Percentiles rank a stretch among this genome's conserved stretches.
Conservation (phyloP, 352 stramenopile genomes). For the Phytophthora vignae region DNA sequence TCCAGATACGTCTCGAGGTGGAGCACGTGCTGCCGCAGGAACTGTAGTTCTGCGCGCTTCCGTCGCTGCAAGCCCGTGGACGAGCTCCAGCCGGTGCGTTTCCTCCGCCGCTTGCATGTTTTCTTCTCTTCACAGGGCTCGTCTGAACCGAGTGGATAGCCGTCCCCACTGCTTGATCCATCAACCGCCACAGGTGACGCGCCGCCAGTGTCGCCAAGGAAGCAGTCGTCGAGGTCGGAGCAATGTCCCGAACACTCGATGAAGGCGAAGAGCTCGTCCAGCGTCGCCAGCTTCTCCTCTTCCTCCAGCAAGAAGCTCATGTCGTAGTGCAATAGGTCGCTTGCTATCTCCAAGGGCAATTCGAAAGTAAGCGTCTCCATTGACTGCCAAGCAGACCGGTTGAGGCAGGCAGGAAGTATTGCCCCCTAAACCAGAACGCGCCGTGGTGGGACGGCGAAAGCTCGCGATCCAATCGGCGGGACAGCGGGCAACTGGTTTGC, state of each 20-base stretch:
- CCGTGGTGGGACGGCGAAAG: conserved; percentile 10
- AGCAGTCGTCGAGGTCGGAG: neutral
- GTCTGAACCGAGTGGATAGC: neutral
- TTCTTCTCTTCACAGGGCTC: neutral
- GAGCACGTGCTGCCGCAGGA: conserved; percentile 16
- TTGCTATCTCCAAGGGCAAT: neutral
- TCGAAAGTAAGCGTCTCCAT: conserved; percentile 18
- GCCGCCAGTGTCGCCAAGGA: neutral
- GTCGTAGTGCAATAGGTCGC: neutral
- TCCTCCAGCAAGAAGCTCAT: conserved; percentile 34
- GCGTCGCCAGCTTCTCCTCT: conserved; percentile 9
- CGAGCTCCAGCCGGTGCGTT: conserved; percentile 12
- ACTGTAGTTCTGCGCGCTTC: conserved; percentile 21
- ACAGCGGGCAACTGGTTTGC: neutral
- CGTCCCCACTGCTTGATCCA: neutral
- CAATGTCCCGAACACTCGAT: conserved; percentile 8
- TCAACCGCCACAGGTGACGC: neutral
- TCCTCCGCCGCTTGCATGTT: conserved; percentile 7
- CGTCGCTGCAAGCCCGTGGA: conserved; percentile 21
- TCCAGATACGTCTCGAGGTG: conserved; percentile 24
- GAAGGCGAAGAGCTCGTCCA: conserved; percentile 22
- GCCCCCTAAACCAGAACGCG: conserved; percentile 19
- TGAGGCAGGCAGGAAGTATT: conserved; percentile 11
- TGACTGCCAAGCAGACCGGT: neutral
- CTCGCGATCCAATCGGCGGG: conserved; percentile 9